Percentiles rank a stretch among this genome's conserved stretches.
These are phyloP conservation scores for Coniochaeta prunicola DNA, from an alignment of 2,329 filamentous ascomycete genomes.

Conservation along the genomic window DNA sequence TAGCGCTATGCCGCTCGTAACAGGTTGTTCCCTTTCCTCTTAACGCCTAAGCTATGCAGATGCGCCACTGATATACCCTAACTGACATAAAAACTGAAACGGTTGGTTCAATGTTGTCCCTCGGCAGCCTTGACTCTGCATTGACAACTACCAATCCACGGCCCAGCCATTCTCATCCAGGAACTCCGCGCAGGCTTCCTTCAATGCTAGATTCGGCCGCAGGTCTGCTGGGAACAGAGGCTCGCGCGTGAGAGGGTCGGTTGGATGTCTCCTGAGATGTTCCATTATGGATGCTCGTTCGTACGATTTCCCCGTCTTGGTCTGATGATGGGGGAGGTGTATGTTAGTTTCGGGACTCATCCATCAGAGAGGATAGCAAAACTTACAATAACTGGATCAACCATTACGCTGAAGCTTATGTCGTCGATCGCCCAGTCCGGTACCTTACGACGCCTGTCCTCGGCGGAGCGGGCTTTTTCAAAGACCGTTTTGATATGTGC, in stretches of 20 bases:
- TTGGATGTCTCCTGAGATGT: conserved; percentile 67
- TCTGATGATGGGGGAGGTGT: conserved; percentile 36
- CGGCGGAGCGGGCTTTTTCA: conserved; percentile 37
- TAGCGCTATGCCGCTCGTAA: not conserved
- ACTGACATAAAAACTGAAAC: not conserved
- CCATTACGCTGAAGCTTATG: conserved; percentile 67
- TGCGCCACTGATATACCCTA: not conserved
- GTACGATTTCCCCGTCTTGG: conserved; percentile 83
- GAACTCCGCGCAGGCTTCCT: conserved; percentile 78
- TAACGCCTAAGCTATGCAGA: conserved; percentile 6
- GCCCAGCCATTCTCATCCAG: conserved; percentile 85
- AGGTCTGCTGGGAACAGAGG: conserved; percentile 63
- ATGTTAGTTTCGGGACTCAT: too few relatives aligned
- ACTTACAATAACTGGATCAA: conserved; percentile 57
- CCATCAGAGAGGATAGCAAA: not conserved
- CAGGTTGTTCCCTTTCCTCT: not conserved
- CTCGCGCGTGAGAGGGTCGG: conserved; percentile 79
- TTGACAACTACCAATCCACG: conserved; percentile 65
- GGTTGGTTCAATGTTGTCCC: not conserved
- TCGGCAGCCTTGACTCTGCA: not conserved
- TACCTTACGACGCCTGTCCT: conserved; percentile 47
- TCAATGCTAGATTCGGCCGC: conserved; percentile 73
- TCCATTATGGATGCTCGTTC: conserved; percentile 81
- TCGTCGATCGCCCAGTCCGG: conserved; percentile 74
- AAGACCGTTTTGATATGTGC: conserved; percentile 39